Conservation (phyloP, 352 stramenopile species). For the Hyphochytrium catenoides region DNA sequence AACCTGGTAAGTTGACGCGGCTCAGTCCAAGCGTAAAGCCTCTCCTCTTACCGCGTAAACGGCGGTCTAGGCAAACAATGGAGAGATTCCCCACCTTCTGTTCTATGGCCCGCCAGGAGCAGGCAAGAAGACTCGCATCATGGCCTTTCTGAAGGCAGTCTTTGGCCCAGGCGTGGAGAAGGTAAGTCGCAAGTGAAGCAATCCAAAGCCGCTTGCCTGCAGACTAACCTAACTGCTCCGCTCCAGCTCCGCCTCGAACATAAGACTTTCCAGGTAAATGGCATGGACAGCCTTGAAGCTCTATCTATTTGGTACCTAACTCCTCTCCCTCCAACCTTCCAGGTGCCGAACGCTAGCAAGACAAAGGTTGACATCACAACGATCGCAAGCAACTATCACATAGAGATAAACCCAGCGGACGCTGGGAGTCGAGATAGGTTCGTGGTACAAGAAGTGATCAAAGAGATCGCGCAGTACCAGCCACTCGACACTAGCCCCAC, state of each 20-base stretch:
- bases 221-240: constrained; percentile 1
- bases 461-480: constrained; percentile 91
- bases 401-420: constrained; percentile 96
- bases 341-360: constrained; percentile 28
- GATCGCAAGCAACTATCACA: constrained; percentile 92
- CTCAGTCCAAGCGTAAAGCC: too few species aligned
- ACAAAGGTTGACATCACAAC: constrained; percentile 92
- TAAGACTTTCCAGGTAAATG: constrained; percentile 67
- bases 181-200: too few species aligned
- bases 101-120: constrained; percentile 93
- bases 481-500: constrained; percentile 40
- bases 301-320: constrained; percentile 1
- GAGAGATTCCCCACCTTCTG: constrained; percentile 84
- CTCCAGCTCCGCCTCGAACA: constrained; percentile 40
- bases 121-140: constrained; percentile 96
- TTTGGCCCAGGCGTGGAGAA: constrained; percentile 85
- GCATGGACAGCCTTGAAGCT: neutral
- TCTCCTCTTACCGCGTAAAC: too few species aligned
- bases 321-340: neutral
- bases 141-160: constrained; percentile 78
- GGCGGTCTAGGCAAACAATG: constrained; percentile 21
- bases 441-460: constrained; percentile 97
- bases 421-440: constrained; percentile 86
- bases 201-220: constrained; percentile 29
- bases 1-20: constrained; percentile 42